phyloP scores from a whole-genome alignment of 495 filamentous ascomycete species.

The Neurospora pannonica region DNA sequence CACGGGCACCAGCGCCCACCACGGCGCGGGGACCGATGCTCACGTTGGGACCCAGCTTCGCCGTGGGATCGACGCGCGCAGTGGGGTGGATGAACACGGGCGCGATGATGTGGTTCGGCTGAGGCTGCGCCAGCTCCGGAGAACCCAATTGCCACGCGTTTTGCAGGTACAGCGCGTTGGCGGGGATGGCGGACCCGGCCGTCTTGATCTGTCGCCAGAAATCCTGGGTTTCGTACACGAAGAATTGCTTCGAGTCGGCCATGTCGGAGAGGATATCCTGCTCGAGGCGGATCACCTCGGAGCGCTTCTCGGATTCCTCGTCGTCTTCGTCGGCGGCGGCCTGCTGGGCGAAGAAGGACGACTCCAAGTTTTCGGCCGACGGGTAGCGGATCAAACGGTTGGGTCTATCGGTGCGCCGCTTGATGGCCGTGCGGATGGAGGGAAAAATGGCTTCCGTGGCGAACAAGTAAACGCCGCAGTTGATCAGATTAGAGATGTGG shows the following conservation, averaged over 20 bases:
- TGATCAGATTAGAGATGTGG: conserved; percentile 97
- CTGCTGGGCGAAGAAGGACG: conserved; percentile 53
- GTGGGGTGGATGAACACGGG: conserved; percentile 97
- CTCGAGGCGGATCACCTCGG: conserved; percentile 87
- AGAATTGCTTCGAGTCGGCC: conserved; percentile 96
- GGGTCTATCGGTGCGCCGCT: conserved; percentile 85
- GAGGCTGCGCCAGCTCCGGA: conserved; percentile 71
- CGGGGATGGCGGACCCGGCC: conserved; percentile 91
- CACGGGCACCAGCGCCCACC: conserved; percentile 78
- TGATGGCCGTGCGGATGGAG: conserved; percentile 88
- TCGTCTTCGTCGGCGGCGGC: conserved; percentile 51
- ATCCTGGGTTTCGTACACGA: conserved; percentile 95
- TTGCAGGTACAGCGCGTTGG: conserved; percentile 94
- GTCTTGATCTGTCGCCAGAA: conserved; percentile 99
- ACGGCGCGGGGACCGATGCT: conserved; percentile 80
- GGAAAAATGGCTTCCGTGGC: conserved; percentile 93
- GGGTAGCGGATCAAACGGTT: conserved; percentile 84
- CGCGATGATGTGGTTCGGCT: conserved; percentile 71
- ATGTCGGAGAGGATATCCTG: conserved; percentile 96
- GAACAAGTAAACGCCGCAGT: conserved; percentile 98
- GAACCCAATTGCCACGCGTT: conserved; percentile 79
- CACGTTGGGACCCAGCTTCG: conserved; percentile 95
- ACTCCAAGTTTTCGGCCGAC: conserved; percentile 86
- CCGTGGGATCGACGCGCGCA: conserved; percentile 86
- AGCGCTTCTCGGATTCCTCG: conserved; percentile 59